Evolutionary conservation across 345 rosid genomes (phyloP), one percentile per base, ranked within the genome.

Genomic region (Mangifera indica): DNA sequence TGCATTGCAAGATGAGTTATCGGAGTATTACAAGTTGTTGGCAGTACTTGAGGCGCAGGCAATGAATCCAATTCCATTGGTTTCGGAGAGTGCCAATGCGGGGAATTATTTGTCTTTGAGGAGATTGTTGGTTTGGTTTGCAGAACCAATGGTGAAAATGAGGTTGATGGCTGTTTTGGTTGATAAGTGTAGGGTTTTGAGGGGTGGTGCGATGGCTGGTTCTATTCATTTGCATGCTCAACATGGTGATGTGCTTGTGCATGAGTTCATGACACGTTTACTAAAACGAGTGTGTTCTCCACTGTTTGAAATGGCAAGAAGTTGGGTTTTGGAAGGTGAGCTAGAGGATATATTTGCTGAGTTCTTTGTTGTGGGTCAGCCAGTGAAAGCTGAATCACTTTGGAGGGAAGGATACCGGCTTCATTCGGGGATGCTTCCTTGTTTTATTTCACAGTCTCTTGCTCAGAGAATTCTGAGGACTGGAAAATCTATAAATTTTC

Each of bases 251-350:
- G 91, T 92, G 20, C 94, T 89, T 46, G 99, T 92, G 61, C 93
- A 84, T 55, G 91, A 88, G 44, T 95, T 95, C 75, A 91, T 95
- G 99, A 88, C 80, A 86, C 81, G 79, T 63, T 85, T 95, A 78
- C 96, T 95, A 17, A 79, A 76, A 57, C 87, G 94, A 46, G 98
- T 93, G 20, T 95, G 98, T 74, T 95, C 96, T 71, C 99, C 99
- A 0, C 86, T 95, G 73, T 91, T 95, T 59, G 99, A 95, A 81
- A 92, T 95, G 98, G 99, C 93, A 65, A 91, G 97, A 87, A 91
- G 94, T 70, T 95, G 99, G 99, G 99, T 95, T 77, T 80, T 95
- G 81, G 99, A 95, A 83, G 99, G 99, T 37, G 98, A 95, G 83
- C 67, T 95, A 82, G 99, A 95, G 73, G 99, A 95, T 78, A 87